Conservation (phyloP, 1,284 basidiomycete genomes). For the Gastroboletus turbinatus region DNA sequence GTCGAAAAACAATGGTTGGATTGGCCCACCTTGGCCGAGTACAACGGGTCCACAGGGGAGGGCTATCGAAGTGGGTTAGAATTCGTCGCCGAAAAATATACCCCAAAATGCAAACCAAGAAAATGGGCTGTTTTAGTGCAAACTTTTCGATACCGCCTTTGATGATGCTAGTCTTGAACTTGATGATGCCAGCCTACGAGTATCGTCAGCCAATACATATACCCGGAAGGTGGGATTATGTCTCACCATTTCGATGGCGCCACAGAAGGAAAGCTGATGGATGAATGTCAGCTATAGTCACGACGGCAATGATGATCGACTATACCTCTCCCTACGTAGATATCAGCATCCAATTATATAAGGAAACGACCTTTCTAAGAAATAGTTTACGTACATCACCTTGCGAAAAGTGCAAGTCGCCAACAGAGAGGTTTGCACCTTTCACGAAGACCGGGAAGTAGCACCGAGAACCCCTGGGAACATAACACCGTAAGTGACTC, state of each 20-base stretch:
- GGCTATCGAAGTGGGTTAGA: constrained; percentile 42
- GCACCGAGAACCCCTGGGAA: constrained; percentile 57
- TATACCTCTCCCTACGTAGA: constrained; percentile 51
- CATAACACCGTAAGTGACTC: neutral
- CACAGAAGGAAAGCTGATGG: constrained; percentile 67
- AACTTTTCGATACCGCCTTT: constrained; percentile 77
- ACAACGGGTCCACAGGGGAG: constrained; percentile 72
- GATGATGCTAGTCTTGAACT: constrained; percentile 72
- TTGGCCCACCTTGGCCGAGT: constrained; percentile 58
- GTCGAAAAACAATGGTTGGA: neutral
- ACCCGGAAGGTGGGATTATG: neutral
- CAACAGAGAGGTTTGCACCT: constrained; percentile 76
- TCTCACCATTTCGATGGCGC: constrained; percentile 77
- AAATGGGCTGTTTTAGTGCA: constrained; percentile 74
- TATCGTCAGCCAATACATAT: neutral
- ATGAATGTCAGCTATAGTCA: neutral
- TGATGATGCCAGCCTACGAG: constrained; percentile 68
- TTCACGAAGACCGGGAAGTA: constrained; percentile 80
- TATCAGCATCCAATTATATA: neutral
- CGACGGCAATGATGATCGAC: neutral
- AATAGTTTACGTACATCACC: constrained; percentile 56
- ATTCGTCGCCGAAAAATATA: neutral
- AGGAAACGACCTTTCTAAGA: neutral
- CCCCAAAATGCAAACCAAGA: constrained; percentile 47
- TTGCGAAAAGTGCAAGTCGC: constrained; percentile 81